These are phyloP conservation scores for Phytopythium sindhum DNA, from an alignment of 352 stramenopile genomes.

Conservation along the genomic window DNA sequence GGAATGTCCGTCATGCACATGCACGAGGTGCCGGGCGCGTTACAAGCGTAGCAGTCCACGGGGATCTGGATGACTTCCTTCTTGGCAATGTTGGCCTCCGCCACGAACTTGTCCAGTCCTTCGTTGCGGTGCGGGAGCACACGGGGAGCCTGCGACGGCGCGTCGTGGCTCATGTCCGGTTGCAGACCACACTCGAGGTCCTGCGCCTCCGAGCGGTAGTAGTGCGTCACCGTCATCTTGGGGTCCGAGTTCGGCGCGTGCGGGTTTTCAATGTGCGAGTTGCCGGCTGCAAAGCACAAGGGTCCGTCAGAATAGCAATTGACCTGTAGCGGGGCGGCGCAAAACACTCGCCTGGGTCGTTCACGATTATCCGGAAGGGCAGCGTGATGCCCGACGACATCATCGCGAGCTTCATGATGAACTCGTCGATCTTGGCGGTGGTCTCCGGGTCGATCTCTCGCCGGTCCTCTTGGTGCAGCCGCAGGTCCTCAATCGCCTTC, in stretches of 20 bases:
- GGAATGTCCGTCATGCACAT: constrained; percentile 94
- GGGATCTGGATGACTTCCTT: constrained; percentile 86
- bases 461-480: constrained; percentile 75
- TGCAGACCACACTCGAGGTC: constrained; percentile 72
- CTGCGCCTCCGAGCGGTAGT: constrained; percentile 74
- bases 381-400: constrained; percentile 60
- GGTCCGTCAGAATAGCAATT: background rate
- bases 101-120: constrained; percentile 63
- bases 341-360: constrained; percentile 57
- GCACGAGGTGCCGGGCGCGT: constrained; percentile 53
- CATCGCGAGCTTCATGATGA: constrained; percentile 71
- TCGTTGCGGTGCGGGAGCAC: constrained; percentile 62
- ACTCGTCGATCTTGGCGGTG: constrained; percentile 74
- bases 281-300: constrained; percentile 33
- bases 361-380: constrained; percentile 81
- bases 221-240: constrained; percentile 62
- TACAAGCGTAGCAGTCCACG: constrained; percentile 78
- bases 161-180: constrained; percentile 56
- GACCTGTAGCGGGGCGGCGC: too few relatives aligned
- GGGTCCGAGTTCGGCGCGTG: constrained; percentile 73
- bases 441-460: constrained; percentile 76
- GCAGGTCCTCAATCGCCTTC: constrained; percentile 71
- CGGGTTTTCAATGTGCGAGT: constrained; percentile 92
- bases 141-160: constrained; percentile 36
- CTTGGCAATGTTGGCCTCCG: constrained; percentile 59